Evolutionary conservation across 2,329 filamentous ascomycete species (phyloP).

Genomic region (Endothia cerciana): DNA sequence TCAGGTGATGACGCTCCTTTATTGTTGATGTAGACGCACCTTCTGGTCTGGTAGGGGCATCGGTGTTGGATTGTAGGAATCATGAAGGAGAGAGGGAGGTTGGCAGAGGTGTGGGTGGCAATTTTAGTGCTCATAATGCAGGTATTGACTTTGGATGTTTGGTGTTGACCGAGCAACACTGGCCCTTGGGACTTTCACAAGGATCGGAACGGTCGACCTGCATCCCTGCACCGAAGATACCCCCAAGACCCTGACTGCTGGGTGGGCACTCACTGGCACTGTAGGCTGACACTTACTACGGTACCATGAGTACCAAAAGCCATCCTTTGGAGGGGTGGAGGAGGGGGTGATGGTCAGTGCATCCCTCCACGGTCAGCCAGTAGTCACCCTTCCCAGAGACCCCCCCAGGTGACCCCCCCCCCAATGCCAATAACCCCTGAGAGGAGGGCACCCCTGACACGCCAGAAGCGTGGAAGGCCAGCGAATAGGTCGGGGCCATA

Average conservation of each 20-base stretch:
- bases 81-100: constrained; percentile 1
- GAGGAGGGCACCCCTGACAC: constrained; percentile 17
- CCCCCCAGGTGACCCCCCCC: neutral
- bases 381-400: too few relatives aligned
- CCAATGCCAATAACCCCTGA: constrained; percentile 13
- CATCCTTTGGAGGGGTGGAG: constrained; percentile 2
- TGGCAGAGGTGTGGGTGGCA: neutral
- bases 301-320: neutral
- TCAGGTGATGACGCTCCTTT: constrained; percentile 16
- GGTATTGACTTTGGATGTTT: constrained; percentile 20
- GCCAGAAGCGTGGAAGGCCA: constrained; percentile 26
- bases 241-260: neutral
- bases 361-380: neutral
- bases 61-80: neutral
- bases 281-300: neutral
- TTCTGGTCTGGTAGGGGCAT: neutral
- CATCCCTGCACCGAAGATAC: constrained; percentile 9
- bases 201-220: constrained; percentile 3
- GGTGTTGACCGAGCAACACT: constrained; percentile 28
- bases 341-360: constrained; percentile 1
- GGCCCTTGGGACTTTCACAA: neutral
- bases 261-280: neutral
- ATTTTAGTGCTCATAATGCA: constrained; percentile 1
- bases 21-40: neutral
- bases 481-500: constrained; percentile 26